Evolutionary conservation across 305 asterid species (phyloP).

Genomic region (Fraxinus greggii): DNA sequence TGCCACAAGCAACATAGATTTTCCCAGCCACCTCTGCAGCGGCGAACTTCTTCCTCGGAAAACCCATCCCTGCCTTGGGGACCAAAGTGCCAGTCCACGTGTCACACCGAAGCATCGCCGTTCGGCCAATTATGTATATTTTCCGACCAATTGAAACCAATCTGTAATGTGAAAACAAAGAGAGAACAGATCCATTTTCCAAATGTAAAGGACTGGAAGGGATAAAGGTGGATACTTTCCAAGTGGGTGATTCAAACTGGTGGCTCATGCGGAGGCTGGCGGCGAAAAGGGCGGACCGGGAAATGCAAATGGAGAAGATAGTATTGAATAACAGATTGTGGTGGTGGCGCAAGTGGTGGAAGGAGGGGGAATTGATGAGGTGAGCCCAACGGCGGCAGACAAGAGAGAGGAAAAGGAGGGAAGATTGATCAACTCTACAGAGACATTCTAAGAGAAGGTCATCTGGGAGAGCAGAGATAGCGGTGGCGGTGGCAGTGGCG

Average conservation of each 20-base stretch:
- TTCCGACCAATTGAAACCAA: slow-evolving; percentile 62
- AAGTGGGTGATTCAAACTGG: slow-evolving; percentile 18
- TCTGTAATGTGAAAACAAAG: slow-evolving; percentile 43
- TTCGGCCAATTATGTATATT: slow-evolving; percentile 58
- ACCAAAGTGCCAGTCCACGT: slow-evolving; percentile 75
- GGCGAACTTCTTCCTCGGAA: slow-evolving; percentile 72
- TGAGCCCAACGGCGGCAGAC: slow-evolving; percentile 83
- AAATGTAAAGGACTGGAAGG: slow-evolving; percentile 32
- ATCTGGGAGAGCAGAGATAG: slow-evolving; percentile 67
- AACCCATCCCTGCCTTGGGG: slow-evolving; percentile 44
- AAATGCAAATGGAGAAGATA: slow-evolving; percentile 53
- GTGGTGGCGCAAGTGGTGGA: slow-evolving; percentile 54
- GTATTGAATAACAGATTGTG: slow-evolving; percentile 46
- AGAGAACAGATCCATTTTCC: slow-evolving; percentile 34
- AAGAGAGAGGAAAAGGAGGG: slow-evolving; percentile 58
- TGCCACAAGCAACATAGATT: slow-evolving; percentile 74
- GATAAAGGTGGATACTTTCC: slow-evolving; percentile 59
- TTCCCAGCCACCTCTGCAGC: slow-evolving; percentile 53
- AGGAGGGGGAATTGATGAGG: slow-evolving; percentile 56
- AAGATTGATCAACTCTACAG: slow-evolving; percentile 51
- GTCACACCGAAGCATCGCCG: slow-evolving; percentile 67
- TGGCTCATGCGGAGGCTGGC: slow-evolving; percentile 49
- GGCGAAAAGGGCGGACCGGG: slow-evolving; percentile 51
- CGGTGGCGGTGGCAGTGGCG: slow-evolving; percentile 35
- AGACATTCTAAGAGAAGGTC: slow-evolving; percentile 76